Percentiles rank a stretch among this genome's conserved stretches.
Conservation (phyloP, 2,329 filamentous ascomycete genomes). For the Aspergillus neoniger region DNA sequence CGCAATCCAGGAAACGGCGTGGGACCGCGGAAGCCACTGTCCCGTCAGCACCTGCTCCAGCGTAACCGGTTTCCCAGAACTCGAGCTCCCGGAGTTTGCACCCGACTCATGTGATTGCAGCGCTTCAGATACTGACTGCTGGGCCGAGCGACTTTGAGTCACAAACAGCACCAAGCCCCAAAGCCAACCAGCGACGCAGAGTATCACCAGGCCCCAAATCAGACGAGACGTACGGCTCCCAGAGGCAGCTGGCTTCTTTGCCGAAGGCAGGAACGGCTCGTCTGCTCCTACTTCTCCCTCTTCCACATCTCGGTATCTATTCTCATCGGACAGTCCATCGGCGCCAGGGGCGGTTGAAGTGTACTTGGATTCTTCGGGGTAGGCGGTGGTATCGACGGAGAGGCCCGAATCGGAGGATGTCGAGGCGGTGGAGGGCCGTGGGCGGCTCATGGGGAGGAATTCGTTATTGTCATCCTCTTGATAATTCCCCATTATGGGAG, state of each 20-base stretch:
- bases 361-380: constrained; percentile 31
- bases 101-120: constrained; percentile 32
- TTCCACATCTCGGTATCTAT: constrained; percentile 40
- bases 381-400: constrained; percentile 34
- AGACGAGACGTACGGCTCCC: constrained; percentile 37
- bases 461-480: constrained; percentile 28
- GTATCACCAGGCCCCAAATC: constrained; percentile 43
- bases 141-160: constrained; percentile 35
- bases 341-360: constrained; percentile 14
- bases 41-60: constrained; percentile 45
- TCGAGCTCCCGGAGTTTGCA: constrained; percentile 34
- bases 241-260: constrained; percentile 26
- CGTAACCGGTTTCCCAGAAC: constrained; percentile 45
- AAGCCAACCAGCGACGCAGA: constrained; percentile 49
- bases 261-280: constrained; percentile 28
- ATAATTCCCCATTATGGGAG: constrained; percentile 29
- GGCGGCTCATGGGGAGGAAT: constrained; percentile 30
- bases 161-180: constrained; percentile 48
- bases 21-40: constrained; percentile 39
- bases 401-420: constrained; percentile 37
- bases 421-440: constrained; percentile 30
- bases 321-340: constrained; percentile 11
- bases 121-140: constrained; percentile 30
- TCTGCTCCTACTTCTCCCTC: constrained; percentile 31
- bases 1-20: constrained; percentile 50